Evolutionary conservation across 495 filamentous ascomycete genomes (phyloP), one percentile per base, ranked within the genome.

Genomic region (Durotheca rogersii): DNA sequence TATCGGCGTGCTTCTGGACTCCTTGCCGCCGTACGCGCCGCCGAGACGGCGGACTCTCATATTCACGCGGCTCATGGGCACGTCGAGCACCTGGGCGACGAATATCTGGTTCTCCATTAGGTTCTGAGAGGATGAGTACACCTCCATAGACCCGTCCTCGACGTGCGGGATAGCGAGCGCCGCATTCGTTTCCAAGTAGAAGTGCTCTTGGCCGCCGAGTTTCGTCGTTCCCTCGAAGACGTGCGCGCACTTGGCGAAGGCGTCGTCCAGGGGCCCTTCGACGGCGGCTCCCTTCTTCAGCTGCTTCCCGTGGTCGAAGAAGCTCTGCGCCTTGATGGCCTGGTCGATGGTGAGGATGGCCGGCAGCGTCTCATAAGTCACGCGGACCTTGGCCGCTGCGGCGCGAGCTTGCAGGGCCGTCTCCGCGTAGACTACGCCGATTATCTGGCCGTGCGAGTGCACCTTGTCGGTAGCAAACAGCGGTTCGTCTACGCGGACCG

Each of bases 141-240:
- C 70, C 51, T 93, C 89, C 75, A 94, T 88, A 52, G 90, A 86
- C 0, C 86, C 88, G 72, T 89, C 86, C 62, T 94, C 89, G 0
- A 75, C 78, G 65, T 93, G 89, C 6, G 88, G 89, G 27, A 93
- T 79, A 4, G 79, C 83, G 12, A 90, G 73, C 34, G 82, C 86
- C 23, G 88, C 89, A 38, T 91, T 79, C 0, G 89, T 94, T 56
- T 94, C 89, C 10, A 94, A 67, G 57, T 93, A 94, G 66, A 94
- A 94, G 62, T 94, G 89, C 60, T 94, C 89, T 63, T 94, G 89
- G 4, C 89, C 89, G 40, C 89, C 89, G 73, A 93, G 85, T 52
- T 86, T 77, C 10, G 82, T 76, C 16, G 84, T 77, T 23, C 88
- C 88, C 14, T 74, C 79, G 53, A 87, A 79, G 23, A 84, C 75